Evolutionary conservation across 1,139 yeast genomes (phyloP), one percentile per base, ranked within the genome.

Genomic region (Hansenula anomala): DNA sequence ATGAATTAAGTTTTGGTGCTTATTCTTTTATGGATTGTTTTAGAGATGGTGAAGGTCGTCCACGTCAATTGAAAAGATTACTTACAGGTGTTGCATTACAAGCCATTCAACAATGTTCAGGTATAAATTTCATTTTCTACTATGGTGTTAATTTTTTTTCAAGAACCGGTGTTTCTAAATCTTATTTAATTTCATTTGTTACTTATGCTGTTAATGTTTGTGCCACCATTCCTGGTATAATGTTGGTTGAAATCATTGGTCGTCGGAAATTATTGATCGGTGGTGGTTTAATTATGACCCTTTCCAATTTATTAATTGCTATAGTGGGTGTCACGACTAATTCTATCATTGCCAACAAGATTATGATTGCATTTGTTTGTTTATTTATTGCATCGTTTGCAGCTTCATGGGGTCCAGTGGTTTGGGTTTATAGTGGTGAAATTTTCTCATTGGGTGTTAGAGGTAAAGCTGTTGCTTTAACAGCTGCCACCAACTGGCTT

Each of bases 331-430:
- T 73, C 12, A 67, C 78, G 10, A 66, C 77, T 2, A 43, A 65
- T 28, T 66, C 79, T 15, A 60, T 63, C 2, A 55, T 61, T 39
- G 69, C 83, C 24, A 89, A 87, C 51, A 70, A 80, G 55, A 84
- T 84, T 34, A 73, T 78, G 87, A 82, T 87, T 59, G 80, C 84
- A 54, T 75, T 87, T 52, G 78, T 90, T 24, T 83, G 92, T 61
- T 59, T 84, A 45, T 88, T 78, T 67, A 84, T 88, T 47, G 82
- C 83, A 61, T 78, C 78, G 59, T 87, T 86, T 59, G 92, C 95
- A 28, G 73, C 84, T 29, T 80, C 95, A 8, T 86, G 95, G 95
- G 96, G 92, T 41, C 95, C 95, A 46, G 80, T 82, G 47, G 85
- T 81, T 33, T 88, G 79, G 75, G 83, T 83, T 41, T 79, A 84